phyloP scores from a whole-genome alignment of 768 basidiomycete species.

The Suillus plorans region DNA sequence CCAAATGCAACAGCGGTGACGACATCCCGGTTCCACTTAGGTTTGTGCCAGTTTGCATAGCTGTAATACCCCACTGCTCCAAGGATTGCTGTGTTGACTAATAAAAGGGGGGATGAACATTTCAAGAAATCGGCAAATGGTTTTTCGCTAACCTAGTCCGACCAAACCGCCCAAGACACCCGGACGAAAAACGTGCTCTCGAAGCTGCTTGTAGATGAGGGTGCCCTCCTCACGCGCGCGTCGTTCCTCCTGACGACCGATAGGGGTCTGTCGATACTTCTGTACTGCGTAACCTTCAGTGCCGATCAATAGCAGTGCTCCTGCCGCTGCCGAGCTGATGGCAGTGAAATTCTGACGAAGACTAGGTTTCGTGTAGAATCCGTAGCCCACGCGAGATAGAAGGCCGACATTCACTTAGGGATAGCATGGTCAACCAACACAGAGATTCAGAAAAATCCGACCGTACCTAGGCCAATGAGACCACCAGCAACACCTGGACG shows the following conservation, averaged over 20 bases:
- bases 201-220: conserved; percentile 50
- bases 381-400: conserved; percentile 58
- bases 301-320: conserved; percentile 55
- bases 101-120: neutral
- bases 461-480: conserved; percentile 64
- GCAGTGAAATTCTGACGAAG: conserved; percentile 57
- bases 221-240: conserved; percentile 59
- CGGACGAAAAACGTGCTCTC: conserved; percentile 60
- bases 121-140: neutral
- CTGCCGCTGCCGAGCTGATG: conserved; percentile 52
- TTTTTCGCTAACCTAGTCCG: conserved; percentile 49
- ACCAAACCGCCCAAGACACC: conserved; percentile 65
- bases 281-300: conserved; percentile 66
- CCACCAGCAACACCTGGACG: conserved; percentile 73
- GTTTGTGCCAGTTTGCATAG: conserved; percentile 64
- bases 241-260: conserved; percentile 55
- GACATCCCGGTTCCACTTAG: conserved; percentile 61
- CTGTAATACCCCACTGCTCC: conserved; percentile 62
- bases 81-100: conserved; percentile 67
- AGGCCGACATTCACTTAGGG: conserved; percentile 68
- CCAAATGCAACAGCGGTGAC: conserved; percentile 60
- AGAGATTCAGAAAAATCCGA: neutral
- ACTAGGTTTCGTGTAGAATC: conserved; percentile 60
- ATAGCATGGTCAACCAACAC: neutral
- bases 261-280: conserved; percentile 55